A percentile compares a stretch with the other conserved stretches of the same genome.
phyloP scores from a whole-genome alignment of 2,329 filamentous ascomycete species.

The Colletotrichum tropicicola region DNA sequence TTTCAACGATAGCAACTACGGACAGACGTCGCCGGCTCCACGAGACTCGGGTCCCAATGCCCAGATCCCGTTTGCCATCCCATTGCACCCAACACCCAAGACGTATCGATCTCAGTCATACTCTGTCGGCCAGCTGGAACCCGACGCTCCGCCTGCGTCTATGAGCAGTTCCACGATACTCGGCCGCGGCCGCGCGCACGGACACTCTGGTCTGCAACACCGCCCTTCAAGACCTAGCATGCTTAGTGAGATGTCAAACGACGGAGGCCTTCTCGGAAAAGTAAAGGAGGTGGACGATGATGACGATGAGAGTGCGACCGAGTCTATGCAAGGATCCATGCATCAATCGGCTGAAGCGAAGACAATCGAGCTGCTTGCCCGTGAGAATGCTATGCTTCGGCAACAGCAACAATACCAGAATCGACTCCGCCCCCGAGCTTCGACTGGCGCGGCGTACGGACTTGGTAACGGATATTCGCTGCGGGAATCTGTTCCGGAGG shows the following conservation, averaged over 20 bases:
- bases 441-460: constrained; percentile 62
- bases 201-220: constrained; percentile 78
- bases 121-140: constrained; percentile 89
- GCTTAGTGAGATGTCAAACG: constrained; percentile 76
- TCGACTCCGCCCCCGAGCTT: constrained; percentile 64
- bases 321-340: constrained; percentile 61
- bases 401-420: constrained; percentile 57
- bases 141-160: constrained; percentile 59
- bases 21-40: constrained; percentile 60
- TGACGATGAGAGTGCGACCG: constrained; percentile 66
- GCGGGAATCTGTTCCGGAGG: constrained; percentile 68
- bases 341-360: constrained; percentile 67
- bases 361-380: constrained; percentile 68
- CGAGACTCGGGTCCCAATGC: constrained; percentile 63
- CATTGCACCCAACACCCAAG: constrained; percentile 89
- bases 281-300: constrained; percentile 77
- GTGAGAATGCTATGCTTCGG: constrained; percentile 70
- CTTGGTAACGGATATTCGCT: constrained; percentile 67
- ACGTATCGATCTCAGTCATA: constrained; percentile 96
- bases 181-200: constrained; percentile 58
- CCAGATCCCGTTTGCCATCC: constrained; percentile 87
- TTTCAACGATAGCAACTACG: constrained; percentile 54
- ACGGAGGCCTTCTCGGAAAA: constrained; percentile 70
- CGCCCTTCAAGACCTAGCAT: constrained; percentile 82
- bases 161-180: constrained; percentile 59